phyloP scores from a whole-genome alignment of 108 stramenopile genomes.

The Nitzschia sp. region DNA sequence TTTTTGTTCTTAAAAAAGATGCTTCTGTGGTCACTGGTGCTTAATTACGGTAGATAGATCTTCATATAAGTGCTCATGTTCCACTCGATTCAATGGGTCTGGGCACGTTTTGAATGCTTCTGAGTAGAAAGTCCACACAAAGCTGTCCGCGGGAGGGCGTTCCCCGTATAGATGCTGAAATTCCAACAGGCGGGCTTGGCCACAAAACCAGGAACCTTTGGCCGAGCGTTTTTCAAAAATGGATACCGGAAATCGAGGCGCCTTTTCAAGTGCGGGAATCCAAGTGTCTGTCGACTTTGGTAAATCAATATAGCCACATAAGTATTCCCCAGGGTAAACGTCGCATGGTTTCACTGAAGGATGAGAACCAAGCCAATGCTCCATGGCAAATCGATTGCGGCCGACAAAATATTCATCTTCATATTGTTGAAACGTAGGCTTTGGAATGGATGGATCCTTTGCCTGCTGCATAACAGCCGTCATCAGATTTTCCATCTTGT shows the following conservation, averaged over 20 bases:
- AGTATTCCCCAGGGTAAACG: conserved; percentile 13
- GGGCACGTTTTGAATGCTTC: conserved; percentile 1
- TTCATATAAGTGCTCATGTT: background rate
- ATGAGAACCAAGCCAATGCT: conserved; percentile 46
- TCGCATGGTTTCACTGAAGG: conserved; percentile 39
- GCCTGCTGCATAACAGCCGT: background rate
- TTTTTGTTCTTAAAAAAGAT: too few species aligned
- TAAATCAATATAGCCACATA: conserved; percentile 9
- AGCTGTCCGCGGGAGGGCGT: conserved; percentile 9
- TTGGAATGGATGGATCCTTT: conserved; percentile 2
- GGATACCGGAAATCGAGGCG: background rate
- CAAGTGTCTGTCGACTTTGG: conserved; percentile 2
- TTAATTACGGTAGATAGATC: background rate
- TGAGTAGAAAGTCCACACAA: conserved; percentile 7
- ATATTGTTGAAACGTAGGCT: background rate
- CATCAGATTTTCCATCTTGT: conserved; percentile 13
- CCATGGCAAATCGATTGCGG: conserved; percentile 26
- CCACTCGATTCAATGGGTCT: background rate
- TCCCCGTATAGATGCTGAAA: conserved; percentile 5
- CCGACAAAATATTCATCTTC: conserved; percentile 7
- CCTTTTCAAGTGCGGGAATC: background rate
- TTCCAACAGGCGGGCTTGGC: conserved; percentile 6
- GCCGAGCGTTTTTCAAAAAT: background rate
- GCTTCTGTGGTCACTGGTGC: too few species aligned
- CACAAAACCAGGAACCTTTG: conserved; percentile 6